These are phyloP conservation scores for Candida vartiovaarae DNA, from an alignment of 805 yeast genomes.

Conservation along the genomic window DNA sequence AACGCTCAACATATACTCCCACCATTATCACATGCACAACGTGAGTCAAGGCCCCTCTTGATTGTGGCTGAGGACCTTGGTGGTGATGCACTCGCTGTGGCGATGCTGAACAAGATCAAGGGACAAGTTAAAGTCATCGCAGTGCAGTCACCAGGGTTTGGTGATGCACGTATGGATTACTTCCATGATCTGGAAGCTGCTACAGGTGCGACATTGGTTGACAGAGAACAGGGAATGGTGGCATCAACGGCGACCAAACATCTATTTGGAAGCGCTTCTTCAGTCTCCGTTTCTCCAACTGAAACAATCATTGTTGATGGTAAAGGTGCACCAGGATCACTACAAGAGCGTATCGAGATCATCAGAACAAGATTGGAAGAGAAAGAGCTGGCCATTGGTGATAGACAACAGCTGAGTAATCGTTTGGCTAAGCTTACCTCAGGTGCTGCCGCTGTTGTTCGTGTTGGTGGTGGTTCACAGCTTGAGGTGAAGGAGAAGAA, in stretches of 20 bases:
- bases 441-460: constrained; percentile 98
- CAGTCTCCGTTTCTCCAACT: constrained; percentile 89
- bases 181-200: constrained; percentile 92
- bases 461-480: constrained; percentile 96
- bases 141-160: constrained; percentile 98
- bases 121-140: constrained; percentile 98
- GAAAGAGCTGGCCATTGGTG: constrained; percentile 66
- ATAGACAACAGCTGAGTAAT: constrained; percentile 94
- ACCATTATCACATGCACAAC: constrained; percentile 86
- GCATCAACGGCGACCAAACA: constrained; percentile 92
- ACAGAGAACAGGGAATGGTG: constrained; percentile 92
- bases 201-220: constrained; percentile 80
- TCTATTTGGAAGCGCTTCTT: constrained; percentile 84
- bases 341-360: constrained; percentile 86
- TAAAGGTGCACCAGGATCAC: constrained; percentile 75
- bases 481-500: constrained; percentile 99
- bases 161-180: constrained; percentile 96
- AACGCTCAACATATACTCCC: constrained; percentile 59
- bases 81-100: constrained; percentile 98
- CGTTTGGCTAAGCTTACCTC: constrained; percentile 95
- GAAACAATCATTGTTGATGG: constrained; percentile 94
- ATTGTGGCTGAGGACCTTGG: constrained; percentile 94
- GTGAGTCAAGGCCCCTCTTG: constrained; percentile 85
- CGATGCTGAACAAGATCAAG: constrained; percentile 93
- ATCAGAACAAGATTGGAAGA: constrained; percentile 74